A percentile compares a stretch with the other conserved stretches of the same genome.
phyloP scores from a whole-genome alignment of 2,329 filamentous ascomycete species.

The Colletotrichum sp. region DNA sequence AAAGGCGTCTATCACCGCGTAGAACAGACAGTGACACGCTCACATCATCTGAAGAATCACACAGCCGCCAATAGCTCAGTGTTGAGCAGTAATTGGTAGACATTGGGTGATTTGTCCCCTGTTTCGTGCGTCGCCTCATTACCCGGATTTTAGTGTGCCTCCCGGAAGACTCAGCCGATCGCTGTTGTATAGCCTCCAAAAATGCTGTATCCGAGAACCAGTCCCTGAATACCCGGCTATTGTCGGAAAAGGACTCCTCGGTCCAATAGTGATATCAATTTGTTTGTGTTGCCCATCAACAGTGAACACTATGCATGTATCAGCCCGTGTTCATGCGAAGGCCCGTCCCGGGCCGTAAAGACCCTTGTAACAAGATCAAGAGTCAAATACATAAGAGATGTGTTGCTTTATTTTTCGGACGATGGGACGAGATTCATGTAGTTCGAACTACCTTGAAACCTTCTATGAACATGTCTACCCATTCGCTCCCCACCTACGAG shows the following conservation, averaged over 20 bases:
- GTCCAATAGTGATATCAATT: not conserved
- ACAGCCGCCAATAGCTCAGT: not conserved
- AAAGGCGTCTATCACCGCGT: not conserved
- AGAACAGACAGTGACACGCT: not conserved
- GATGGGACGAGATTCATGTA: not conserved
- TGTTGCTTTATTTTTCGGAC: not conserved
- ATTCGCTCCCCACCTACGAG: not conserved
- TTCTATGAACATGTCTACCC: not conserved
- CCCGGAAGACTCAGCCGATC: not conserved
- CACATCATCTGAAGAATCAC: rapidly evolving
- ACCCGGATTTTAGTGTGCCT: not conserved
- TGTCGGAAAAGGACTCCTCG: not conserved
- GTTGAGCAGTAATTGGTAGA: not conserved
- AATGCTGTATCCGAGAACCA: not conserved
- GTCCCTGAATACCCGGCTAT: not conserved
- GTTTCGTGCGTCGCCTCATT: not conserved
- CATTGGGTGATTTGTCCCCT: not conserved
- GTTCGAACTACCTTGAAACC: not conserved
- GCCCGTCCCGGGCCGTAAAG: not conserved
- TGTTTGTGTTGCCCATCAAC: not conserved
- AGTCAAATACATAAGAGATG: not conserved
- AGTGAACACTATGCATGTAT: not conserved
- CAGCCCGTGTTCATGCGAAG: not conserved
- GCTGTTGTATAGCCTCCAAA: not conserved
- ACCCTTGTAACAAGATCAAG: not conserved